Base-by-base conservation (phyloP, 306 rosid species). In the Urtica urens region DNA sequence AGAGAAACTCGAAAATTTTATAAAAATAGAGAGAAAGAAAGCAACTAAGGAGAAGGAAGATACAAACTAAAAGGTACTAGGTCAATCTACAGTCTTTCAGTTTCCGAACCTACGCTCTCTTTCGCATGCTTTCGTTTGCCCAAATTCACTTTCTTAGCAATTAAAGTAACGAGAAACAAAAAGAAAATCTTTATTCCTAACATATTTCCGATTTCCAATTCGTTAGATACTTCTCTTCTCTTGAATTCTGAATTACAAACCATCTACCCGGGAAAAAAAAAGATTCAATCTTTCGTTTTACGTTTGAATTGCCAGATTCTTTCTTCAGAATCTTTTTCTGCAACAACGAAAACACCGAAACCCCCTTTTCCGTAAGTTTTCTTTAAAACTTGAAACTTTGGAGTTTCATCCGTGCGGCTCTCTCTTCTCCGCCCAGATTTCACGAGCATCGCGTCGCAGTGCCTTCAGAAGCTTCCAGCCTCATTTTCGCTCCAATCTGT, bases 81-180 rank as follows among this genome's bases (percentile, higher is more conserved):
- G n/a, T n/a, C n/a, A 33, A 28, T 14, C 38, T 29, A 6, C 8
- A 3, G 13, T 11, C 0, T 14, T 5, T 50, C n/a, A 6, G 37
- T 37, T 44, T 25, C 45, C 10, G 3, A 29, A 22, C 46, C 23
- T 19, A 34, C 59, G 46, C 21, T 54, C 68, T 8, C 48, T 48
- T 37, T 9, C 10, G 12, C 17, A 27, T 5, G 31, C 26, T 9
- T 34, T 41, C 31, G 37, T 55, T 22, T 33, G 16, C 72, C 13
- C 47, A 16, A 46, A 39, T 23, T 59, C 67, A 12, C 37, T 58
- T 39, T 38, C 40, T 59, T 57, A 35, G 34, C 24, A 11, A 29
- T 38, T 64, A 25, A 46, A 26, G 16, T 17, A 24, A 16, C n/a
- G 39, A 5, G 34, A 6, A 43, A 43, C 48, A 21, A 19, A 22